These are phyloP conservation scores for Rhynchosporium graminicola DNA, from an alignment of 2,329 filamentous ascomycete genomes.

Conservation along the genomic window DNA sequence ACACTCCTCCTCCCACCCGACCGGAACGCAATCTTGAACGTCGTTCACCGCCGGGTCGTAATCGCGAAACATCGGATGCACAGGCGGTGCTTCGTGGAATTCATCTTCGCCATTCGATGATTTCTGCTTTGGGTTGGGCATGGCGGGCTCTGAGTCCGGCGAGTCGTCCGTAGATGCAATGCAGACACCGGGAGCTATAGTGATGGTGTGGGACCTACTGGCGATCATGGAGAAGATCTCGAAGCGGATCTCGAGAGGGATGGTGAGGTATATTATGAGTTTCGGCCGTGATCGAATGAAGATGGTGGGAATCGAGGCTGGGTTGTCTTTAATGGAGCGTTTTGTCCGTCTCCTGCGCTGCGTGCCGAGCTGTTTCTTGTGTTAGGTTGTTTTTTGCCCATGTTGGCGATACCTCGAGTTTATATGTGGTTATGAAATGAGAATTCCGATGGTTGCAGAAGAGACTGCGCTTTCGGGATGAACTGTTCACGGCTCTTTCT, in stretches of 20 bases:
- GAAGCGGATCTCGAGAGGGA: slow-evolving; percentile 1
- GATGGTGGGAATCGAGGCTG: neutral
- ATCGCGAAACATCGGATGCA: neutral
- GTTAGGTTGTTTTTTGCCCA: slow-evolving; percentile 1
- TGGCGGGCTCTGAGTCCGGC: neutral
- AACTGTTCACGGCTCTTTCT: no score
- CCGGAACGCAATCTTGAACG: neutral
- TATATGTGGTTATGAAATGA: no score
- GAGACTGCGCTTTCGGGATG: no score
- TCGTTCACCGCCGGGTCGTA: neutral
- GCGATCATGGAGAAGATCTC: neutral
- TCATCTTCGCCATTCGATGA: slow-evolving; percentile 5
- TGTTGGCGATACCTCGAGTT: neutral
- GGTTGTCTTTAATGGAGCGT: neutral
- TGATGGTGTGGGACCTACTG: neutral
- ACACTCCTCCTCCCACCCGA: neutral
- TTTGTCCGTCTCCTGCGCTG: neutral
- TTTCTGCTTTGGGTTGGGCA: neutral
- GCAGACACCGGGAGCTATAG: neutral
- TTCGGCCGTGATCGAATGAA: neutral
- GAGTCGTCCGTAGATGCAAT: slow-evolving; percentile 4
- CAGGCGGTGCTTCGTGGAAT: neutral
- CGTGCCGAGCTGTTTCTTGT: neutral
- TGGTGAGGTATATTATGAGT: neutral
- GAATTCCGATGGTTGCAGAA: no score